A percentile compares a stretch with the other conserved stretches of the same genome.
These are phyloP conservation scores for Abortiporus biennis DNA, from an alignment of 1,284 basidiomycete species.

Conservation along the genomic window DNA sequence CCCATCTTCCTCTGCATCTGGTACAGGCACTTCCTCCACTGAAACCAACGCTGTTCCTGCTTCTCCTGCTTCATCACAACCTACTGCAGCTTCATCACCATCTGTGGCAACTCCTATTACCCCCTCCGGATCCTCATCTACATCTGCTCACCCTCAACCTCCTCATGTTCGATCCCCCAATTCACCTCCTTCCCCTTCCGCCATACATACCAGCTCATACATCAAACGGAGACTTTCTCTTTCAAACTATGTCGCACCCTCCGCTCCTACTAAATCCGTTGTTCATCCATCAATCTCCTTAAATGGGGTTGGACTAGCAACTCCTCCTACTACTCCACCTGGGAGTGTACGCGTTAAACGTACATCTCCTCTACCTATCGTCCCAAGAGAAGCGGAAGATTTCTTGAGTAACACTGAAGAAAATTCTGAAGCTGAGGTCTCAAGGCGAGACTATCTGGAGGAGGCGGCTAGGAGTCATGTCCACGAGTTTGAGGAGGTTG, in stretches of 20 bases:
- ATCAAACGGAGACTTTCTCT: constrained; percentile 36
- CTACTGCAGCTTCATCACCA: constrained; percentile 8
- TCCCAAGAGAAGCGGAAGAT: too few species aligned
- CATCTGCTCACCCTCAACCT: constrained; percentile 3
- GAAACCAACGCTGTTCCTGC: not conserved
- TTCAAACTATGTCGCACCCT: constrained; percentile 44
- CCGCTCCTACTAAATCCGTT: constrained; percentile 6
- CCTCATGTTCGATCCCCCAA: constrained; percentile 7
- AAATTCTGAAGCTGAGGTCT: not conserved
- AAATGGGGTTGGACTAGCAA: constrained; percentile 8
- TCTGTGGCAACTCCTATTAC: too few species aligned
- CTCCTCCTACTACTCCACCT: constrained; percentile 14
- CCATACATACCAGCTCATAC: constrained; percentile 15
- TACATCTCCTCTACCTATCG: constrained; percentile 3
- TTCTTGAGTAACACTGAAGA: not conserved
- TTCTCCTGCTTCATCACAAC: not conserved
- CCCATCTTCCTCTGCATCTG: constrained; percentile 8
- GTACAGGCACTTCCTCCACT: not conserved
- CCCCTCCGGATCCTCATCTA: not conserved
- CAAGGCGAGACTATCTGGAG: not conserved
- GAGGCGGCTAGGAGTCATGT: too few species aligned
- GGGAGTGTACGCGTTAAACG: constrained; percentile 3
- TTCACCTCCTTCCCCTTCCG: constrained; percentile 8
- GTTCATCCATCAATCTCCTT: not conserved
- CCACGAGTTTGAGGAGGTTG: not conserved